Evolutionary conservation across 805 yeast genomes (phyloP).

Genomic region (Maudiozyma saulgeensis): DNA sequence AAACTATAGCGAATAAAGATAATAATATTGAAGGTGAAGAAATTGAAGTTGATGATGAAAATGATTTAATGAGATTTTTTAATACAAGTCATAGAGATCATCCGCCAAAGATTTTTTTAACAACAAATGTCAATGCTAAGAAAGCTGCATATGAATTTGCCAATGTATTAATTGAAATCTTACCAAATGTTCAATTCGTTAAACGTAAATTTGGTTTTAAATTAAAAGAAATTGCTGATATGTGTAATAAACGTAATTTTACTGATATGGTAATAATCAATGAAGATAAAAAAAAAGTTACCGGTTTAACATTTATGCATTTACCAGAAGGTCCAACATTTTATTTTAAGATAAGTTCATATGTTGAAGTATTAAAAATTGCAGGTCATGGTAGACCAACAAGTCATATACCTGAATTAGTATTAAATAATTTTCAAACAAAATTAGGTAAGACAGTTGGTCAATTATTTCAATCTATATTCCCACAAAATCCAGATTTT

Average conservation of each 20-base stretch:
- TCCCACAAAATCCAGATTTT: conserved; percentile 89
- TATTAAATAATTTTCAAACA: conserved; percentile 86
- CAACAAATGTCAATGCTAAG: conserved; percentile 81
- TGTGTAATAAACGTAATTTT: conserved; percentile 72
- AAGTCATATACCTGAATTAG: conserved; percentile 82
- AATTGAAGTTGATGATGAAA: conserved; percentile 8
- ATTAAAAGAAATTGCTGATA: conserved; percentile 79
- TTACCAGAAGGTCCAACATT: conserved; percentile 93
- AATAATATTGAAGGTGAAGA: conserved; percentile 31
- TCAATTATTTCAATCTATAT: conserved; percentile 78
- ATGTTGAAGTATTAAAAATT: conserved; percentile 64
- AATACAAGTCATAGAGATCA: conserved; percentile 50
- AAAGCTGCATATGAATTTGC: conserved; percentile 87
- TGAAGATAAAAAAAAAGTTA: conserved; percentile 87
- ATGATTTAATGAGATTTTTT: conserved; percentile 25
- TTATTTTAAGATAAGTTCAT: conserved; percentile 76
- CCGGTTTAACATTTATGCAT: conserved; percentile 87
- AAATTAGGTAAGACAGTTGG: conserved; percentile 91
- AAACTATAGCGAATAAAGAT: conserved; percentile 48
- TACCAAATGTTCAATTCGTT: conserved; percentile 80
- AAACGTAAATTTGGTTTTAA: conserved; percentile 78
- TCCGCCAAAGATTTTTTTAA: conserved; percentile 80
- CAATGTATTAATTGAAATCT: conserved; percentile 68
- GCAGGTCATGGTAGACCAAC: conserved; percentile 88
- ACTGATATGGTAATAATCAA: conserved; percentile 84